Conservation (phyloP, 306 rosid genomes). For the Vachellia collinsii region DNA sequence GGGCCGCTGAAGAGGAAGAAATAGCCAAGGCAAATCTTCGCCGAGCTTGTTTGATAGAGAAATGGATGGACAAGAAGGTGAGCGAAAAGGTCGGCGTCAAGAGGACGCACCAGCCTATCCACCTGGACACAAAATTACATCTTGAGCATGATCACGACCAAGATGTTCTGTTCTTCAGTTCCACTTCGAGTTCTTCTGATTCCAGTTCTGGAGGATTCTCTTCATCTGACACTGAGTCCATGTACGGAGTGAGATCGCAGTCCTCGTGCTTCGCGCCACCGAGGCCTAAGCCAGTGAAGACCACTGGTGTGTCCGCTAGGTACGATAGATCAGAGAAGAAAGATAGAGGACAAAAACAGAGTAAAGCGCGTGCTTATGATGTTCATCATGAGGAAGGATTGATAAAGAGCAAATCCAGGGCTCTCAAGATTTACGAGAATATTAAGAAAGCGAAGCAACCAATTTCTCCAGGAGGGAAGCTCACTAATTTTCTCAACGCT, state of each 20-base stretch:
- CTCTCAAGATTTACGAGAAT: conserved; percentile 73
- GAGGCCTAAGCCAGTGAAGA: conserved; percentile 59
- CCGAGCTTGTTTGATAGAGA: conserved; percentile 53
- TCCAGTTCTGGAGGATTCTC: conserved; percentile 85
- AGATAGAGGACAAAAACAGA: conserved; percentile 38
- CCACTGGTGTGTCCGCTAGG: conserved; percentile 40
- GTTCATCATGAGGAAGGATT: conserved; percentile 35
- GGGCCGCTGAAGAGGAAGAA: conserved; percentile 28
- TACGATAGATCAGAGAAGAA: conserved; percentile 35
- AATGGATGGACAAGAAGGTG: conserved; percentile 61
- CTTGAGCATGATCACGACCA: conserved; percentile 41
- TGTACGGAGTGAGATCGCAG: conserved; percentile 44
- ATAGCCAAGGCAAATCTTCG: conserved; percentile 35
- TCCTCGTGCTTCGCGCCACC: conserved; percentile 60
- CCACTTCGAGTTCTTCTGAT: conserved; percentile 79
- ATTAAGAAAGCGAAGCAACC: conserved; percentile 91
- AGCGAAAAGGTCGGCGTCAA: conserved; percentile 31
- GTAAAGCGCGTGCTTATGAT: conserved; percentile 5
- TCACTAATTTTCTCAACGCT: conserved; percentile 73
- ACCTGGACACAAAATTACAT: conserved; percentile 18
- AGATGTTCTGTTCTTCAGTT: conserved; percentile 67
- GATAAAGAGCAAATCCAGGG: conserved; percentile 74
- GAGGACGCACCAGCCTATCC: conserved; percentile 9
- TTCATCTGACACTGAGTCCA: conserved; percentile 79
- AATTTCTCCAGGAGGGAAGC: conserved; percentile 78